A percentile compares a stretch with the other conserved stretches of the same genome.
Evolutionary conservation across 805 yeast genomes (phyloP).

Genomic region (Lipomyces chichibuensis): DNA sequence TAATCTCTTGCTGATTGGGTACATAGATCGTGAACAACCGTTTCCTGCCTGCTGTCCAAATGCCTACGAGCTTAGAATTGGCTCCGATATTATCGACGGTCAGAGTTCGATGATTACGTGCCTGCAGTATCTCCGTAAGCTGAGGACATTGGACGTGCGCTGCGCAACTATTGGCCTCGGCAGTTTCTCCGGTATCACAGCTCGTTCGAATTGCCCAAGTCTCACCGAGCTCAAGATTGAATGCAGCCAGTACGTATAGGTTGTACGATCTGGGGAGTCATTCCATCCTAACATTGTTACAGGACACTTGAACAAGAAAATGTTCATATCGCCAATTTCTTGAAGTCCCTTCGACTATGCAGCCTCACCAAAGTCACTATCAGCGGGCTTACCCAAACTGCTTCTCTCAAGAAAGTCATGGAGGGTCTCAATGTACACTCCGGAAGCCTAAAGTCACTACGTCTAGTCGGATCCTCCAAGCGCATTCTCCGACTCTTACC

Average conservation of each 20-base stretch:
- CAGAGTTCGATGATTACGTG: conserved; percentile 16
- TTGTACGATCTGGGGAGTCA: not conserved
- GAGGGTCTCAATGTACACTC: conserved; percentile 13
- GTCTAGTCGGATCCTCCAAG: conserved; percentile 12
- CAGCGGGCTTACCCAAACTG: conserved; percentile 15
- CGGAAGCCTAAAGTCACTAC: conserved; percentile 9
- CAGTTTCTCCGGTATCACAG: conserved; percentile 17
- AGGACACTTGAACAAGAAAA: conserved; percentile 10
- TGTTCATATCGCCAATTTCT: conserved; percentile 22
- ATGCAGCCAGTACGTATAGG: conserved; percentile 6
- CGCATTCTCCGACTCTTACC: conserved; percentile 3
- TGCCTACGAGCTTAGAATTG: conserved; percentile 9
- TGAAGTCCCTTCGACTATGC: conserved; percentile 11
- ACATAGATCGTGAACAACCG: conserved; percentile 9
- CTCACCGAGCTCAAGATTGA: conserved; percentile 6
- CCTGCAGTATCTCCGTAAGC: conserved; percentile 6
- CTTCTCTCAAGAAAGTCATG: conserved; percentile 8
- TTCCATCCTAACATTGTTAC: not conserved
- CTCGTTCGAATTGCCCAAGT: conserved; percentile 8
- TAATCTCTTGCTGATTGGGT: not conserved
- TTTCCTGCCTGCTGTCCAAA: conserved; percentile 19
- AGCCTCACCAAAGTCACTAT: conserved; percentile 6
- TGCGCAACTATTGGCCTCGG: conserved; percentile 18
- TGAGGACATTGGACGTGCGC: conserved; percentile 4
- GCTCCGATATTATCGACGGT: conserved; percentile 13